Base-by-base conservation (phyloP, 1,139 yeast species). In the Diutina sp. region DNA sequence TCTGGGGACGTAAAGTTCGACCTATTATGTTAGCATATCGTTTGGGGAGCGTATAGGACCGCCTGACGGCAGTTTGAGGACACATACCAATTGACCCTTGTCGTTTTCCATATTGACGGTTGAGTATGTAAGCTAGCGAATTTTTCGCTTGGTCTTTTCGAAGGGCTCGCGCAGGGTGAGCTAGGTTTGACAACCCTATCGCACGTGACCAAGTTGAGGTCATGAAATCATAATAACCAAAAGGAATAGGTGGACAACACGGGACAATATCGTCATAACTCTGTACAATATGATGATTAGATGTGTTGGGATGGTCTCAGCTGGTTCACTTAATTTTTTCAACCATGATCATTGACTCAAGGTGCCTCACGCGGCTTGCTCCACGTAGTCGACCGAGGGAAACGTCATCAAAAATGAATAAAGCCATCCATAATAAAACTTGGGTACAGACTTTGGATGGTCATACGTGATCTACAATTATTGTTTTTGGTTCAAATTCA, bases 1-100 rank as follows among this genome's bases (percentile, higher is more conserved):
- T 88, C 99, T 90, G 85, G 99, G 99, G 81, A 93, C 96, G 96
- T 93, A 93, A 81, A 93, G 91, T 86, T 95, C 99, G 81, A 93
- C 97, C 97, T 90, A 65, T 48, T 59, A 53, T 44, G 59, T 61
- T 61, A 60, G 70, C 57, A 59, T 25, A 50, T 55, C 46, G 46
- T n/a, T 44, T 44, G 25, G 21, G 16, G 25, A n/a, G 25, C 12
- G 46, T 44, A 8, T 7, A n/a, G 46, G 46, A 8, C 5, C 25
- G 21, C 21, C 25, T 16, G 21, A 18, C 25, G 16, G 25, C 16
- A 25, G 18, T 44, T 18, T 44, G 46, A 8, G 25, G 12, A 16
- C 69, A 87, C 96, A 79, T 87, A 89, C 98, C 83, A 91, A 87
- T 84, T 90, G 96, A 80, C 99, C 99, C 84, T 90, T 90, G 80